Conservation (phyloP, 2,329 filamentous ascomycete species). For the Sphaerulina vaccinii region DNA sequence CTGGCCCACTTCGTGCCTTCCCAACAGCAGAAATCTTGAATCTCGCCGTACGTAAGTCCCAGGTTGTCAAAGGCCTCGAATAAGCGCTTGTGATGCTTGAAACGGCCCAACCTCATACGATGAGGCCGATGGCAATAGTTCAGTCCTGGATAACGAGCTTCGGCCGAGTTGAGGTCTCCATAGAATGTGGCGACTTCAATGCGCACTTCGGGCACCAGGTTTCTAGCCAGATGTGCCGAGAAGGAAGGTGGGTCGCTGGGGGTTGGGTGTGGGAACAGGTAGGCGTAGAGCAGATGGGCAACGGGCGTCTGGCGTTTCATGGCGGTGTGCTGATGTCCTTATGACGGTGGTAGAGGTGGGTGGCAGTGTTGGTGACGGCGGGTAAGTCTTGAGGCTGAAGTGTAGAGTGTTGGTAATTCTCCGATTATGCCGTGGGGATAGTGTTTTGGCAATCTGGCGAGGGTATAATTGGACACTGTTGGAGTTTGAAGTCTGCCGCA, state of each 20-base stretch:
- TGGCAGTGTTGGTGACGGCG: background rate
- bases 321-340: too few species aligned
- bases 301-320: conserved; percentile 72
- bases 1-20: conserved; percentile 82
- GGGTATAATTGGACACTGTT: too few species aligned
- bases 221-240: conserved; percentile 65
- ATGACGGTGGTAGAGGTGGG: background rate
- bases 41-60: conserved; percentile 67
- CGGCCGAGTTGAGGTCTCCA: conserved; percentile 73
- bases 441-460: too few species aligned
- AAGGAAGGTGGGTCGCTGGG: conserved; percentile 70
- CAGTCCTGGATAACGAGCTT: conserved; percentile 78
- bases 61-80: conserved; percentile 74
- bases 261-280: conserved; percentile 68
- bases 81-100: conserved; percentile 71
- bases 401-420: background rate
- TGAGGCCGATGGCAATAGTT: conserved; percentile 74
- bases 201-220: conserved; percentile 73
- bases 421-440: too few species aligned
- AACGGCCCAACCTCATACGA: conserved; percentile 73
- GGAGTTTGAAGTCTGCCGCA: too few species aligned
- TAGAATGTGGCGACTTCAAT: conserved; percentile 77
- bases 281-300: conserved; percentile 71
- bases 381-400: background rate
- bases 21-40: conserved; percentile 73